Percentiles rank a stretch among this genome's conserved stretches.
Conservation (phyloP, 345 rosid genomes). For the Camelina sativa region DNA sequence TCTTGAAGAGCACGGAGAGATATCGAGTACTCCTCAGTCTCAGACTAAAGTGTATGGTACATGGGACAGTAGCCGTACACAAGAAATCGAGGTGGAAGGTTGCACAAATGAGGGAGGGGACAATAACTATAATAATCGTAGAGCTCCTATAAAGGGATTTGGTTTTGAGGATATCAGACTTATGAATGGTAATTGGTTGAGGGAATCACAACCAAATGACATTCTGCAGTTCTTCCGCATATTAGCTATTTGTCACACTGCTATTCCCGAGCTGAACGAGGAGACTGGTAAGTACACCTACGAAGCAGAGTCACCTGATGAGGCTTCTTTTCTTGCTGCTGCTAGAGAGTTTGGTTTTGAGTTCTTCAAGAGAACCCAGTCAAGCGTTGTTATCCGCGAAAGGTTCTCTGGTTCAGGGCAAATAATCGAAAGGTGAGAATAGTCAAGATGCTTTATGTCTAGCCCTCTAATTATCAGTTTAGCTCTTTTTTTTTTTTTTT, state of each 20-base stretch:
- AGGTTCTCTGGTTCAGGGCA: constrained; percentile 57
- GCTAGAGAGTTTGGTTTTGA: constrained; percentile 98
- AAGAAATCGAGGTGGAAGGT: constrained; percentile 77
- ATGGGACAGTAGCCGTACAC: constrained; percentile 51
- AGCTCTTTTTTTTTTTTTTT: constrained; percentile 22
- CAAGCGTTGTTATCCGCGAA: constrained; percentile 78
- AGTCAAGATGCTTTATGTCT: constrained; percentile 12
- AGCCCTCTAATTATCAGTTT: constrained; percentile 16
- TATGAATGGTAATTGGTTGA: constrained; percentile 81
- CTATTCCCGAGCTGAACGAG: constrained; percentile 90
- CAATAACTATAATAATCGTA: constrained; percentile 52
- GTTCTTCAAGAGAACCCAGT: constrained; percentile 81
- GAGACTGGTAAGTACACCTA: constrained; percentile 69
- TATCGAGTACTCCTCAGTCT: constrained; percentile 43
- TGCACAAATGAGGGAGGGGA: constrained; percentile 43
- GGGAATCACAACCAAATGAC: constrained; percentile 65
- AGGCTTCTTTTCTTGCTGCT: constrained; percentile 92
- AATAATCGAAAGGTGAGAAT: constrained; percentile 70
- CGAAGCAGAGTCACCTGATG: constrained; percentile 99
- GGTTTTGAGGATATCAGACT: constrained; percentile 86
- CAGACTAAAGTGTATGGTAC: constrained; percentile 43
- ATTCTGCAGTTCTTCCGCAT: constrained; percentile 72
- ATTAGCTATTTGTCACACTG: constrained; percentile 92
- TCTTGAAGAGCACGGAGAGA: constrained; percentile 64
- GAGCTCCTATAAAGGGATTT: constrained; percentile 71